Percentiles rank a stretch among this genome's conserved stretches.
Evolutionary conservation across 305 asterid genomes (phyloP).

Genomic region (Andrographis paniculata): DNA sequence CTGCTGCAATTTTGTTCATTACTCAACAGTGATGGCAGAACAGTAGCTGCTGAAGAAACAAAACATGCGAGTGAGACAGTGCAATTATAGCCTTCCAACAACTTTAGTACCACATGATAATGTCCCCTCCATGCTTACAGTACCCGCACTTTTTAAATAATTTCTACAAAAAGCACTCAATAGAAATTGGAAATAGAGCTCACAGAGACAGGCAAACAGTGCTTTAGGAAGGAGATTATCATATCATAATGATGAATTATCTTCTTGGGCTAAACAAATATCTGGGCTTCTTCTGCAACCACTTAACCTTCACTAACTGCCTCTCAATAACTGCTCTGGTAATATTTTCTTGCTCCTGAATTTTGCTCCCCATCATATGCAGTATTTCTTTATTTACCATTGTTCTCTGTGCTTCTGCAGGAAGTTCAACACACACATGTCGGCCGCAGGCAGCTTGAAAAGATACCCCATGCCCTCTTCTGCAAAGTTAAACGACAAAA

Average conservation of each 20-base stretch:
- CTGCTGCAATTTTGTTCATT: not conserved
- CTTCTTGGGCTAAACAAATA: conserved; percentile 12
- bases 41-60: not conserved
- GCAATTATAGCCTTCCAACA: not conserved
- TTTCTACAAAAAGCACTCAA: not conserved
- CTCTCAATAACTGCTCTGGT: not conserved
- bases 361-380: conserved; percentile 2
- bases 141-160: not conserved
- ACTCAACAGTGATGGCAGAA: not conserved
- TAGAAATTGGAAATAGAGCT: conserved; percentile 2
- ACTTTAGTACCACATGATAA: conserved; percentile 8
- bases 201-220: conserved; percentile 3
- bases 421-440: conserved; percentile 28
- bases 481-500: conserved; percentile 13
- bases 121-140: conserved; percentile 20
- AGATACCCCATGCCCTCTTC: conserved; percentile 49
- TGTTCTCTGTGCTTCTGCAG: conserved; percentile 1
- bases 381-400: conserved; percentile 14
- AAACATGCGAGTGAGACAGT: not conserved
- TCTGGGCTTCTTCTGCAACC: not conserved
- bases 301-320: conserved; percentile 2
- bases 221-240: conserved; percentile 11
- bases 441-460: conserved; percentile 55
- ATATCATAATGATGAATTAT: conserved; percentile 15
- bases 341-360: not conserved